A percentile compares a stretch with the other conserved stretches of the same genome.
phyloP scores from a whole-genome alignment of 768 basidiomycete genomes.

The Lanmaoa pseudosensibilis region DNA sequence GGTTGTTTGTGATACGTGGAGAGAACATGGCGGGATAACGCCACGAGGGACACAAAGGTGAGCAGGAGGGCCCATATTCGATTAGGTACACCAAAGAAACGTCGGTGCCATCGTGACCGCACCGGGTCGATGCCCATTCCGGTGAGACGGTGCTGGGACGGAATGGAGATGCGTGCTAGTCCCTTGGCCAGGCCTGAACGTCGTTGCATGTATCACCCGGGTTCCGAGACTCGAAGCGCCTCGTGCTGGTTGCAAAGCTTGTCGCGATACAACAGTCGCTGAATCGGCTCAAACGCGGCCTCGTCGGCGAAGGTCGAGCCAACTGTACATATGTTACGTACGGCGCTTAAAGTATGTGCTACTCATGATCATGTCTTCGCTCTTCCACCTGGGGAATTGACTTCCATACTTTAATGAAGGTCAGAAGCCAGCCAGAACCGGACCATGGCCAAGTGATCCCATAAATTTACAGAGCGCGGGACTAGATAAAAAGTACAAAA shows the following conservation, averaged over 20 bases:
- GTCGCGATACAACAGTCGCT: slow-evolving; percentile 3
- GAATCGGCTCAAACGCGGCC: slow-evolving; percentile 3
- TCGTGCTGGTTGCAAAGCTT: neutral
- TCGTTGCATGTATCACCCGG: slow-evolving; percentile 56
- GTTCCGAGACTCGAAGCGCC: neutral
- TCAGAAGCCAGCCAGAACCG: no score
- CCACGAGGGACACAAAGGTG: slow-evolving; percentile 53
- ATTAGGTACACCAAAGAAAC: slow-evolving; percentile 61
- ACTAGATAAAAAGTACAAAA: no score
- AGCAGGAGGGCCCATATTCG: slow-evolving; percentile 67
- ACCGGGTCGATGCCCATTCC: slow-evolving; percentile 49
- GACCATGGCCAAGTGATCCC: no score
- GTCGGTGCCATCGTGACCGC: slow-evolving; percentile 52
- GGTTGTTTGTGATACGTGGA: slow-evolving; percentile 37
- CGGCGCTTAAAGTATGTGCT: neutral
- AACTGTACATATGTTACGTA: neutral
- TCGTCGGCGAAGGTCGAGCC: neutral
- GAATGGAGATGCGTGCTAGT: slow-evolving; percentile 57
- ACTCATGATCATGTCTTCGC: neutral
- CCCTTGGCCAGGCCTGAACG: slow-evolving; percentile 47
- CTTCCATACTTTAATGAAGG: no score
- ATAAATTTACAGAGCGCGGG: no score
- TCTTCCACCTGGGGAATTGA: no score
- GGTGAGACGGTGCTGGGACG: slow-evolving; percentile 39
- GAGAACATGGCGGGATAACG: slow-evolving; percentile 56